These are phyloP conservation scores for Knufia petricola DNA, from an alignment of 2,329 filamentous ascomycete species.

Conservation along the genomic window DNA sequence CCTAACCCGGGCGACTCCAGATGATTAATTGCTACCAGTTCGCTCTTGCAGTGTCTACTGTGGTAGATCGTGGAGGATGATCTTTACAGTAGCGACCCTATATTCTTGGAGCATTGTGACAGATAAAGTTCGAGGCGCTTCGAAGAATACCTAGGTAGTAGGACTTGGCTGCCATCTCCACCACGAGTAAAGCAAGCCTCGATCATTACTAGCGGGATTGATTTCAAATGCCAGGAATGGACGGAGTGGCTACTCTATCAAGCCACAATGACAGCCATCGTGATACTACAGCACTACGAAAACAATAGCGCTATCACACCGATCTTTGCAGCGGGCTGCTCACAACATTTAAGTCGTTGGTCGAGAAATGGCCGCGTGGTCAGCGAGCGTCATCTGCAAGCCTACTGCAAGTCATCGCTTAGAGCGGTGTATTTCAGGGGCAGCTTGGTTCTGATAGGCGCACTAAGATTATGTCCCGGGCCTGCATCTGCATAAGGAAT, in stretches of 20 bases:
- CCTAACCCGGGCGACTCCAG: background rate
- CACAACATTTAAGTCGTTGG: background rate
- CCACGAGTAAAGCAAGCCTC: background rate
- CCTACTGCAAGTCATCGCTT: background rate
- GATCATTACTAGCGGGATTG: background rate
- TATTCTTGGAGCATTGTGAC: background rate
- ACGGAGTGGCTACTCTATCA: background rate
- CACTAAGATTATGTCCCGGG: background rate
- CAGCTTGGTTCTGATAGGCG: constrained; percentile 6
- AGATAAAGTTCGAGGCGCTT: background rate
- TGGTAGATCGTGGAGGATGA: too few relatives aligned
- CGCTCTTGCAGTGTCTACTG: too few relatives aligned
- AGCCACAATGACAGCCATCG: background rate
- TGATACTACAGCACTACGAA: background rate
- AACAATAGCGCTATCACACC: constrained; percentile 1
- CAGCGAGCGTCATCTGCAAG: constrained; percentile 1
- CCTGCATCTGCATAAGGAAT: background rate
- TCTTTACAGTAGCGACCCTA: background rate
- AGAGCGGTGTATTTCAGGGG: constrained; percentile 8
- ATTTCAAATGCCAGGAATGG: background rate
- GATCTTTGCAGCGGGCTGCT: background rate
- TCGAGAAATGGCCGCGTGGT: constrained; percentile 7
- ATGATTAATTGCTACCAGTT: background rate
- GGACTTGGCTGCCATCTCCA: background rate
- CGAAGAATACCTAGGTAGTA: too few relatives aligned